phyloP scores from a whole-genome alignment of 139 green algal species.

The Tetradesmus obliquus region DNA sequence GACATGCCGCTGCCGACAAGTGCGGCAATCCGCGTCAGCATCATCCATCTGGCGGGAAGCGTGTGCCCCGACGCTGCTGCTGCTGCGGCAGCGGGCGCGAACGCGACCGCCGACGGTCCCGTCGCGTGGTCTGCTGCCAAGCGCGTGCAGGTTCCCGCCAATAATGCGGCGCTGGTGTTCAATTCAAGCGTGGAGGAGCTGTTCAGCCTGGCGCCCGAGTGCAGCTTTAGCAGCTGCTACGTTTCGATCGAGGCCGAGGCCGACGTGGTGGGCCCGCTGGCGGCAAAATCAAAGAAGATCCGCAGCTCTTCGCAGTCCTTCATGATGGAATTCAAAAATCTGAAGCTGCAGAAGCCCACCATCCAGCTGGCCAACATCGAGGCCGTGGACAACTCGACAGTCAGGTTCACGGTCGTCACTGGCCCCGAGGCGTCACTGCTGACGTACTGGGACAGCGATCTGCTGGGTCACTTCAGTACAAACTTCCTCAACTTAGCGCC shows the following conservation, averaged over 20 bases:
- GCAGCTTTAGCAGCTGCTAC: conserved; percentile 26
- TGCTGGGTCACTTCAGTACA: conserved; percentile 40
- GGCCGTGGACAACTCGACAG: background rate
- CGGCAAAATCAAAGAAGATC: background rate
- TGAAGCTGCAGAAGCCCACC: conserved; percentile 6
- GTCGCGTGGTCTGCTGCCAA: conserved; percentile 4
- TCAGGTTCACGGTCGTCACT: conserved; percentile 25
- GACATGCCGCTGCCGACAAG: conserved; percentile 30
- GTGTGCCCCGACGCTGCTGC: background rate
- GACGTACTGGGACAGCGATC: conserved; percentile 7
- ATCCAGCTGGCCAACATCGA: conserved; percentile 8
- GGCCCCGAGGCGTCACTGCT: conserved; percentile 14
- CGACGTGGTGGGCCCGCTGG: background rate
- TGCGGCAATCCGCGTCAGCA: background rate
- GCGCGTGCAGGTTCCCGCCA: conserved; percentile 18
- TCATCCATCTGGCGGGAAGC: conserved; percentile 16
- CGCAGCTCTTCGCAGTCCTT: background rate
- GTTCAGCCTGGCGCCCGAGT: background rate
- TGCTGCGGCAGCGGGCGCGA: background rate
- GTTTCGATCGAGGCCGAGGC: conserved; percentile 25
- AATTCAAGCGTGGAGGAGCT: conserved; percentile 22
- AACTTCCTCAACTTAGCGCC: conserved; percentile 47
- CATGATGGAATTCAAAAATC: conserved; percentile 41
- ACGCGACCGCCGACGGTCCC: background rate
- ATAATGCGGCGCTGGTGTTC: conserved; percentile 35